Conservation (phyloP, 108 stramenopile species). For the Cylindrotheca closterium region DNA sequence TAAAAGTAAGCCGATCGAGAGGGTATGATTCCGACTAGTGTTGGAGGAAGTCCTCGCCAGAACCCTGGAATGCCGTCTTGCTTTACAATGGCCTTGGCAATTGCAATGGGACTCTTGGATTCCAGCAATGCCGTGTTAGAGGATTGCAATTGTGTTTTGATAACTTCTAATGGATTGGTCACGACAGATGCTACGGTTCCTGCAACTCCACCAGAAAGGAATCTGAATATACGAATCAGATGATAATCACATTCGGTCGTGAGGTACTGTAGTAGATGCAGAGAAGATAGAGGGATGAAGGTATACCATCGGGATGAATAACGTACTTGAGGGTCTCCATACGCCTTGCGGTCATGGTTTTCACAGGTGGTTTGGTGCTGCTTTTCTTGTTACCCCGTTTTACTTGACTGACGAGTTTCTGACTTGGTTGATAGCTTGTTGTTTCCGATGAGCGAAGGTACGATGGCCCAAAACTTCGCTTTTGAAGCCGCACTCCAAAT, state of each 20-base stretch:
- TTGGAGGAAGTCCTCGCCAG: conserved; percentile 78
- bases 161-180: conserved; percentile 85
- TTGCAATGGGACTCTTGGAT: conserved; percentile 45
- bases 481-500: too few relatives aligned
- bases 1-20: conserved; percentile 90
- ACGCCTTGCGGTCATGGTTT: conserved; percentile 53
- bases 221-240: too few relatives aligned
- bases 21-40: conserved; percentile 91
- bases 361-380: neutral
- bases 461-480: too few relatives aligned
- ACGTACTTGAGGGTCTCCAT: conserved; percentile 74
- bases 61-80: conserved; percentile 69
- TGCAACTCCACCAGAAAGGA: conserved; percentile 77
- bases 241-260: too few relatives aligned
- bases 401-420: neutral
- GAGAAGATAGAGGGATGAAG: too few relatives aligned
- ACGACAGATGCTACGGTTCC: conserved; percentile 78
- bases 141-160: conserved; percentile 93
- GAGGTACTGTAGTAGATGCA: too few relatives aligned
- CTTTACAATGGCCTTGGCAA: conserved; percentile 72
- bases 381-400: neutral
- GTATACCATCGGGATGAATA: too few relatives aligned
- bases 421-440: too few relatives aligned
- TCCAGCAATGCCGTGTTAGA: conserved; percentile 51
- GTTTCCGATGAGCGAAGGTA: neutral